Conservation (phyloP, 139 green algal genomes). For the Gonium pectorale region DNA sequence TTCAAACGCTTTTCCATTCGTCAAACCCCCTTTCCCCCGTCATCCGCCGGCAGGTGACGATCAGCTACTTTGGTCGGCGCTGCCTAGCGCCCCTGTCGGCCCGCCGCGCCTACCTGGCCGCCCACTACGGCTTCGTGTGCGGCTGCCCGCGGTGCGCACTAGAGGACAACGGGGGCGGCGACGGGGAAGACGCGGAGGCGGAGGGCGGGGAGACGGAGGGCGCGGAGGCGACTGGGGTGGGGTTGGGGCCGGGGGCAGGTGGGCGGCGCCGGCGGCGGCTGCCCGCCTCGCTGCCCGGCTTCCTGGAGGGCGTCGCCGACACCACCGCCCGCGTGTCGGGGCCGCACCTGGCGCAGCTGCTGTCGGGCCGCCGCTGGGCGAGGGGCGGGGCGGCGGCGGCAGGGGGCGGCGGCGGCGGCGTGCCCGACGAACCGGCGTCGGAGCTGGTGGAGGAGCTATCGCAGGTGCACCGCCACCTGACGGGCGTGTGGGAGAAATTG, state of each 20-base stretch:
- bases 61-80: slow-evolving; percentile 27
- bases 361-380: slow-evolving; percentile 7
- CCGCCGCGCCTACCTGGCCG: slow-evolving; percentile 5
- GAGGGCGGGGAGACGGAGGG: neutral
- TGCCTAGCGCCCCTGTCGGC: neutral
- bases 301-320: slow-evolving; percentile 10
- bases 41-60: neutral
- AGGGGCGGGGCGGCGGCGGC: no score
- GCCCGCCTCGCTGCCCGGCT: neutral
- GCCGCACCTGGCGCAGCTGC: slow-evolving; percentile 14
- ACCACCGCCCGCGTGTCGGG: neutral
- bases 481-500: slow-evolving; percentile 3
- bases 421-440: neutral
- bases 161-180: neutral
- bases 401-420: neutral
- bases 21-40: neutral
- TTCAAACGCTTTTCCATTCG: no score
- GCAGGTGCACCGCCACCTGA: slow-evolving; percentile 5
- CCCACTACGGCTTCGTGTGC: slow-evolving; percentile 33
- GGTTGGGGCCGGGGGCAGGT: neutral
- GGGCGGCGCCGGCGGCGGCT: neutral
- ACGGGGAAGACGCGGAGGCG: neutral
- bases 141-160: slow-evolving; percentile 3
- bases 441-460: slow-evolving; percentile 15
- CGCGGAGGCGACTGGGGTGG: neutral